Evolutionary conservation across 176 grass and related monocot species (phyloP), one percentile per base, ranked within the genome.

Genomic region (Zea luxurians): DNA sequence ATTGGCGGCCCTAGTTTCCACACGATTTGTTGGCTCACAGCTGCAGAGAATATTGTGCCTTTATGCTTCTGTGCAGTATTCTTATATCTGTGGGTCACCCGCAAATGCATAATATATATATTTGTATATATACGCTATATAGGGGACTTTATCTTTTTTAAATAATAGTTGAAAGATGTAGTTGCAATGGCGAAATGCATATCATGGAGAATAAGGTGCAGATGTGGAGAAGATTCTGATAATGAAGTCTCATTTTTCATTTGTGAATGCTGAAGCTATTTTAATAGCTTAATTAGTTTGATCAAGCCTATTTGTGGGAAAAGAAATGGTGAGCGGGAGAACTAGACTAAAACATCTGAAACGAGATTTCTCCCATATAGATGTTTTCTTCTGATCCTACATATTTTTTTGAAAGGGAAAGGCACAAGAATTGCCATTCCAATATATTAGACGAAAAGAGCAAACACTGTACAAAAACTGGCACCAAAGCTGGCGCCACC

Each of bases 21-120:
- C 71, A 81, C 77, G 61, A 77, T 85, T 78, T 73, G 78, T 73
- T 85, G 77, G 82, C 82, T 89, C 82, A 80, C 71, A 71, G 54
- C 76, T 42, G 48, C 41, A 49, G 64, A 35, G 82, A 84, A 84
- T 80, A 84, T 81, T 70, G 62, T 4, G 58, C 71, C 82, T 84
- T 80, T 88, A 84, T 84, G 46, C 71, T 52, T 64, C 13, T 80
- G 77, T 60, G 21, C n/a, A 65, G 27, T 77, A 61, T 52, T 45
- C 54, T 79, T 79, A 75, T 88, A 63, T 64, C 46, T 45, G 44
- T 70, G 61, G 46, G 75, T 36, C 3, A 7, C 13, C 18, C 38
- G 0, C 38, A 57, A 73, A 73, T 10, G 16, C 13, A 16, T 50
- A 35, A 15, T 35, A 8, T 70, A 55, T 86, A 8, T 70, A 55